Percentiles rank a stretch among this genome's conserved stretches.
Evolutionary conservation across 1,139 yeast species (phyloP).

Genomic region (Scheffersomyces cryptocercus): DNA sequence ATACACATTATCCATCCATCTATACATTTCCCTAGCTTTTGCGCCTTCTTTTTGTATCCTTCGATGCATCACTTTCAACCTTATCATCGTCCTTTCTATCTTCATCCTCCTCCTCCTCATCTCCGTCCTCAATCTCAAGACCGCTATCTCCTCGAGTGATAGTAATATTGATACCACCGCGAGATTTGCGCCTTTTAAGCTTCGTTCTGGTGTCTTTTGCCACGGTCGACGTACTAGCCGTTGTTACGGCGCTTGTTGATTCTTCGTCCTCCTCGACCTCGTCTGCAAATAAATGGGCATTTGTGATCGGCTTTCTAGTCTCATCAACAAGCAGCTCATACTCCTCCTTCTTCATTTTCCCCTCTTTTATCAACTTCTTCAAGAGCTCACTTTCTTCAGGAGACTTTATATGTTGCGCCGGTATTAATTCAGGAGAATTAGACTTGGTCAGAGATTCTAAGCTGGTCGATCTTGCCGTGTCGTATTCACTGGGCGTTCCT

Average conservation of each 20-base stretch:
- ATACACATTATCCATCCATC: background rate
- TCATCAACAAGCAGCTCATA: slow-evolving; percentile 26
- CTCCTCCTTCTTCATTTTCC: slow-evolving; percentile 26
- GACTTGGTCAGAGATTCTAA: background rate
- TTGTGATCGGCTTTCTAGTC: slow-evolving; percentile 22
- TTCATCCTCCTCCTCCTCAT: slow-evolving; percentile 2
- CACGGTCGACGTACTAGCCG: background rate
- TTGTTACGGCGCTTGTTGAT: slow-evolving; percentile 5
- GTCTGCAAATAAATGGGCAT: slow-evolving; percentile 30
- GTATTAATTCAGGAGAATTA: background rate
- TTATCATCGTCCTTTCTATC: slow-evolving; percentile 2
- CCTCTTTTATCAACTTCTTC: slow-evolving; percentile 31
- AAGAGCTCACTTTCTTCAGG: slow-evolving; percentile 23
- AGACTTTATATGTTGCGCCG: background rate
- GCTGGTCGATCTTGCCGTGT: background rate
- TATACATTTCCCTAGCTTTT: slow-evolving; percentile 2
- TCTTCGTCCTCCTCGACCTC: slow-evolving; percentile 27
- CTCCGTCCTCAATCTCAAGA: background rate
- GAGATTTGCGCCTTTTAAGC: slow-evolving; percentile 26
- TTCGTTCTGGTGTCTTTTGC: slow-evolving; percentile 8
- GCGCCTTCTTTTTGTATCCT: slow-evolving; percentile 7
- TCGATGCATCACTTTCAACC: background rate
- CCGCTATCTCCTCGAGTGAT: background rate
- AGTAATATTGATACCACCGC: slow-evolving; percentile 24
- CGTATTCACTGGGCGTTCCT: background rate